Percentiles rank a stretch among this genome's conserved stretches.
Conservation (phyloP, 345 rosid genomes). For the Gossypium australe region DNA sequence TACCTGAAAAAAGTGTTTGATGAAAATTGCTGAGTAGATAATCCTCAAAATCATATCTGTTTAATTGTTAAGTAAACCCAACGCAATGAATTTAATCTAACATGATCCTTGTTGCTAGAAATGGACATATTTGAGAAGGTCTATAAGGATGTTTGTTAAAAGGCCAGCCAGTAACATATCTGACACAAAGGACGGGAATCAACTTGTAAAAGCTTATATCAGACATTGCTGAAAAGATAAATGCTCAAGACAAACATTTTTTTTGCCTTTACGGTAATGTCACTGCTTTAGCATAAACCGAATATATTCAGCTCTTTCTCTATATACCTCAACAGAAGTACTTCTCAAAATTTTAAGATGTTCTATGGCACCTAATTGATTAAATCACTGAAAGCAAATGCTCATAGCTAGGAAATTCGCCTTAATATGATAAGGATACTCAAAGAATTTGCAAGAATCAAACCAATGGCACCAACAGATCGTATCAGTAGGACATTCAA, state of each 20-base stretch:
- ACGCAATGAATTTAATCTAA: neutral
- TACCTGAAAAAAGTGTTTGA: conserved; percentile 78
- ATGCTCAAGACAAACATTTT: neutral
- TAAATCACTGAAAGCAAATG: neutral
- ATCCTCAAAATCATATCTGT: conserved; percentile 83
- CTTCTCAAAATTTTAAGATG: neutral
- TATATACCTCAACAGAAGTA: neutral
- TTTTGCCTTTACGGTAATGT: neutral
- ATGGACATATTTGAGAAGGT: neutral
- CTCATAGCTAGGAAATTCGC: neutral
- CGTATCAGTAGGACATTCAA: conserved; percentile 59
- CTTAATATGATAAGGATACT: conserved; percentile 57
- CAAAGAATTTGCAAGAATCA: conserved; percentile 76
- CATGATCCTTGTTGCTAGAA: neutral
- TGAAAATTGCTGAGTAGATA: conserved; percentile 59
- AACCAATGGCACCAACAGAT: conserved; percentile 81
- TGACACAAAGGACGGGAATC: neutral
- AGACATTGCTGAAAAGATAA: neutral
- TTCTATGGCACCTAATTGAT: neutral
- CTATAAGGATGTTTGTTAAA: neutral
- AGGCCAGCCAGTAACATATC: neutral
- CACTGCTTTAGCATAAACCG: neutral
- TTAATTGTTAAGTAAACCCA: conserved; percentile 42
- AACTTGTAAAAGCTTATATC: neutral
- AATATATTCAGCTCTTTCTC: neutral